Evolutionary conservation across 2,329 filamentous ascomycete species (phyloP), one percentile per base, ranked within the genome.

Genomic region (Trichoderma citrinoviride): DNA sequence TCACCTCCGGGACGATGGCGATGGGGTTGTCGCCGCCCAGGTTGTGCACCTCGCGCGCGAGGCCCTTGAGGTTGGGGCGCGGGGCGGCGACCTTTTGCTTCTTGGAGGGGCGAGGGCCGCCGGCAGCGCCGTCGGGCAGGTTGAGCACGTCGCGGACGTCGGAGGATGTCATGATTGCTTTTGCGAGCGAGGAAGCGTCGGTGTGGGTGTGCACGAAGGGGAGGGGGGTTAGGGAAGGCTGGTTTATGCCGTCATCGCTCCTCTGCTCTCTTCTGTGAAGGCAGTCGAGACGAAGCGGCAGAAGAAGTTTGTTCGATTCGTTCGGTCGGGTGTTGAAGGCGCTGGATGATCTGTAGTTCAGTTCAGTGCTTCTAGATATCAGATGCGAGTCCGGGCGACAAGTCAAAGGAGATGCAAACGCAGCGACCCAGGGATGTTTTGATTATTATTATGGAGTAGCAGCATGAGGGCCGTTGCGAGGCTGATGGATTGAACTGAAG

Each of bases 121-220:
- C 79, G 56, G 78, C 71, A 57, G 78, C 71, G 67, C 80, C 78
- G 37, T 87, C 88, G 56, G 89, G 89, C 75, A 96, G 82, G 77
- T 93, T 92, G 73, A 96, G 87, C 74, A 96, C 91, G 76, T 96
- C 92, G 80, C 91, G 92, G 71, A 96, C 87, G 82, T 96, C 92
- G 76, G 88, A 85, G 68, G 89, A 89, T 67, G 89, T 83, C 88
- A 91, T 91, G 68, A 72, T 81, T 72, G 69, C 5, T 7, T 33
- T 8, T 33, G 29, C 7, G 29, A 8, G 29, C 29, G 29, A 25
- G 21, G 44, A 7, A 15, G 17, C n/a, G 19, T 60, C 27, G 56
- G 21, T 12, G 50, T 8, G 44, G 52, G 29, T 33, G 40, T 43
- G 17, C 23, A 25, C 19, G 33, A 33, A 33, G 19, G 21, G 23